Evolutionary conservation across 495 filamentous ascomycete species (phyloP), one percentile per base, ranked within the genome.

Genomic region (Penicillium steckii): DNA sequence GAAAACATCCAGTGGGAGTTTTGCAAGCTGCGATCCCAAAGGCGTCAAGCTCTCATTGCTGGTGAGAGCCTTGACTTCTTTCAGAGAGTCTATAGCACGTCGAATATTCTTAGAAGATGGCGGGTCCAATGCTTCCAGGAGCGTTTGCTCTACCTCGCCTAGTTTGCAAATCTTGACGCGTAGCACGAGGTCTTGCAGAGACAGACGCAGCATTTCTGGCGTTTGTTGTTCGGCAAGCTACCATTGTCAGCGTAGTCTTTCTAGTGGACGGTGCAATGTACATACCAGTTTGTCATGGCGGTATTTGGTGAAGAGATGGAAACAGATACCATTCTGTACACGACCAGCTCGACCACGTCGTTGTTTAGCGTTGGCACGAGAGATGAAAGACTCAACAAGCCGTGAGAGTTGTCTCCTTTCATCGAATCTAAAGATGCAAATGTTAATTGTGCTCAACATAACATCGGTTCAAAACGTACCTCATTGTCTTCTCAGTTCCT

Each of bases 121-220:
- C 0, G 93, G 87, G 64, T 98, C 94, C 17, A 97, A 73, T 7
- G 94, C 94, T 67, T 94, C 82, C n/a, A 86, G 79, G 4, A 98
- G 77, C 0, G 91, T 95, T 54, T 91, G 80, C 60, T 96, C 93
- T 44, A 97, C 92, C 42, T 86, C 84, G 3, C 94, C 94, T 44
- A 98, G 79, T 60, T 92, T 94, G 72, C 91, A 98, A 29, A 95
- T 94, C 71, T 98, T 98, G 55, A 97, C 90, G n/a, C 94, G 85
- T 55, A 98, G 85, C 8, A 92, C 89, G 3, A 97, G 80, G 57
- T 98, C 94, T 70, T 97, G 93, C 8, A 98, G 72, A 0, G 91
- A 96, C 5, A 98, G 79, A 2, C 94, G 86, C 37, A 97, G 84
- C 80, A 98, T 91, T 66, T 98, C 94, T 0, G 94, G 94, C 0